Conservation (phyloP, 2,329 filamentous ascomycete genomes). For the Xylogone sp. region DNA sequence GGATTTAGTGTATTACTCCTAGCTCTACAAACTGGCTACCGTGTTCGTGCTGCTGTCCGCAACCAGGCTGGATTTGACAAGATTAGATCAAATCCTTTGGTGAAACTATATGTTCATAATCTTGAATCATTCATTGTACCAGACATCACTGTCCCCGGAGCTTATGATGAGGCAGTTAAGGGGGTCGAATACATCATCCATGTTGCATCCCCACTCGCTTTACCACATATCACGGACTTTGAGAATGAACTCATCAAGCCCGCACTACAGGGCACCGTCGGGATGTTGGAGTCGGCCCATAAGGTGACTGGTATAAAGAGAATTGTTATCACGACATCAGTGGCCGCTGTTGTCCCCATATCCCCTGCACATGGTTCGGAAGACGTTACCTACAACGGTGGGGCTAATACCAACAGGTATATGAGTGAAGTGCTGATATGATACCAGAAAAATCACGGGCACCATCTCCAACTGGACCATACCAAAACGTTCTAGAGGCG, state of each 20-base stretch:
- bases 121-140: conserved; percentile 7
- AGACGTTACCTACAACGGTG: no score
- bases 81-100: no score
- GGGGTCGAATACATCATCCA: conserved; percentile 9
- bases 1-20: no score
- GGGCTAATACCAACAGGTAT: conserved; percentile 2
- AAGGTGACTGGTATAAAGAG: conserved; percentile 33
- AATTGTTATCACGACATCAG: conserved; percentile 39
- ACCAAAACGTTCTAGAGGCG: conserved; percentile 20
- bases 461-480: conserved; percentile 15
- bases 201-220: conserved; percentile 8
- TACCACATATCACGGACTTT: no score
- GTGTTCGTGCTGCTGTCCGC: no score
- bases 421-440: conserved; percentile 16
- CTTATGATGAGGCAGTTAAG: conserved; percentile 7
- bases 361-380: no score
- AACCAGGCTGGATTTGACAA: no score
- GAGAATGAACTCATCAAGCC: conserved; percentile 26
- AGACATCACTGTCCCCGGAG: conserved; percentile 7
- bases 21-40: no score
- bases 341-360: conserved; percentile 41
- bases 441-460: no score
- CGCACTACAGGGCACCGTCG: conserved; percentile 32
- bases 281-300: conserved; percentile 34
- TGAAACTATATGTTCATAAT: neutral